Evolutionary conservation across 768 basidiomycete species (phyloP).

Genomic region (Naematelia encephala): DNA sequence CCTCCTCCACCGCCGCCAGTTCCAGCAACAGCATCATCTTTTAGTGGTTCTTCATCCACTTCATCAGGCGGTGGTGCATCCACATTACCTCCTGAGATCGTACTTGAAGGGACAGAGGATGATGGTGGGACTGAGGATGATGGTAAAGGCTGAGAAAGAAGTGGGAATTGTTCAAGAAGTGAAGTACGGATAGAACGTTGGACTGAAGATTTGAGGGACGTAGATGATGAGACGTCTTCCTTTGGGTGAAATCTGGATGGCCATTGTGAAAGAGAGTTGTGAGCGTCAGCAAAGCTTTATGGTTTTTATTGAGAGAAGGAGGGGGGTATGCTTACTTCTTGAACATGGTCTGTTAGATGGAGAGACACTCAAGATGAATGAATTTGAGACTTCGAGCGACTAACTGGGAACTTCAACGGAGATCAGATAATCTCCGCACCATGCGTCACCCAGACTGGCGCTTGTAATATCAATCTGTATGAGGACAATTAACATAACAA

Average conservation of each 20-base stretch:
- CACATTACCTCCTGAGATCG: slow-evolving; percentile 4
- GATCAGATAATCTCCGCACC: not conserved
- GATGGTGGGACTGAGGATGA: slow-evolving; percentile 55
- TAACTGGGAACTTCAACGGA: too few species aligned
- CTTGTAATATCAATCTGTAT: too few species aligned
- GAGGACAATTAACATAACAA: too few species aligned
- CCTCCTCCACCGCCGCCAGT: slow-evolving; percentile 9
- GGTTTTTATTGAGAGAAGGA: not conserved
- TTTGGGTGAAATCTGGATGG: slow-evolving; percentile 54
- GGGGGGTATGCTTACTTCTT: slow-evolving; percentile 45
- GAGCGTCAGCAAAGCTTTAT: slow-evolving; percentile 5
- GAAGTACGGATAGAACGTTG: slow-evolving; percentile 80
- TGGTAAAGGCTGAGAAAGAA: slow-evolving; percentile 44
- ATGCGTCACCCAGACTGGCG: too few species aligned
- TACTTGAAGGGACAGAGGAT: not conserved
- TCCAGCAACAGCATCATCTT: slow-evolving; percentile 26
- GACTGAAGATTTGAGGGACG: slow-evolving; percentile 86
- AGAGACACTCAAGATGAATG: slow-evolving; percentile 1
- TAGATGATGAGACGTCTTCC: slow-evolving; percentile 81
- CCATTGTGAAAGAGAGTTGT: not conserved
- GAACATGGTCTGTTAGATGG: slow-evolving; percentile 51
- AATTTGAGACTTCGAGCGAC: not conserved
- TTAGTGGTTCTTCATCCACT: slow-evolving; percentile 22
- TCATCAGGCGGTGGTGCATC: slow-evolving; percentile 4
- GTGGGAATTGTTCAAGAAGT: slow-evolving; percentile 70